Conservation (phyloP, 352 stramenopile species). For the Globisporangium nunn region DNA sequence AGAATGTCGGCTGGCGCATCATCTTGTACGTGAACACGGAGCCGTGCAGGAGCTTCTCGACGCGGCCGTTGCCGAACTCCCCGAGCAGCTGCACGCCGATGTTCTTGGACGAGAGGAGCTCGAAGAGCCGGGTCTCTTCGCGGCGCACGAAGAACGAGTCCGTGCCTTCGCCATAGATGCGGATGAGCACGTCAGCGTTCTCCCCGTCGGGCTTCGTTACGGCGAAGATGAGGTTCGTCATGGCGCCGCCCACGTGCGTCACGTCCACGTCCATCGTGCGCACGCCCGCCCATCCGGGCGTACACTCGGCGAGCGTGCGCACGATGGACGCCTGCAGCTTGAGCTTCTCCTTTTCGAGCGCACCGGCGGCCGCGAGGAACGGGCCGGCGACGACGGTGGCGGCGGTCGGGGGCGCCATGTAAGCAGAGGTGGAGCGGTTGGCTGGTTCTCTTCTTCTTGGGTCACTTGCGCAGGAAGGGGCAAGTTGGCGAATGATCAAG, state of each 20-base stretch:
- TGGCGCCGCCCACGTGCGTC: constrained; percentile 63
- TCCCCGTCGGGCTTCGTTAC: constrained; percentile 62
- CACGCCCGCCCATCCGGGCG: constrained; percentile 50
- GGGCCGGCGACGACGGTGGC: constrained; percentile 43
- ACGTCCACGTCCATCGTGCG: constrained; percentile 51
- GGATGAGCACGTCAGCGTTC: constrained; percentile 62
- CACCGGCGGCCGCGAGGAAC: constrained; percentile 43
- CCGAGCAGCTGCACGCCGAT: constrained; percentile 72
- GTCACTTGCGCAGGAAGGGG: constrained; percentile 13
- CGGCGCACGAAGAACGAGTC: constrained; percentile 73
- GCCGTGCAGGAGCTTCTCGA: constrained; percentile 72
- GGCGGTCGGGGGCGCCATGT: constrained; percentile 22
- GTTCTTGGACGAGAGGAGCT: constrained; percentile 56
- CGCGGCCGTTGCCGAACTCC: constrained; percentile 71
- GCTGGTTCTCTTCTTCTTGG: not conserved
- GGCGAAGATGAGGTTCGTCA: constrained; percentile 85
- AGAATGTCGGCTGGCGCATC: constrained; percentile 55
- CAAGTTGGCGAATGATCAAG: constrained; percentile 22
- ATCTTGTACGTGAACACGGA: constrained; percentile 54
- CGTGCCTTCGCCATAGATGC: constrained; percentile 77
- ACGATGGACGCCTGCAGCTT: constrained; percentile 68
- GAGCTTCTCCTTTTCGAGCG: constrained; percentile 60
- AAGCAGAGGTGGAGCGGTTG: not conserved
- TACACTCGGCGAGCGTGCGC: constrained; percentile 40
- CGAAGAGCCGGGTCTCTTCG: constrained; percentile 74